phyloP scores from a whole-genome alignment of 441 rosid genomes.

The Euphorbia celastroides region DNA sequence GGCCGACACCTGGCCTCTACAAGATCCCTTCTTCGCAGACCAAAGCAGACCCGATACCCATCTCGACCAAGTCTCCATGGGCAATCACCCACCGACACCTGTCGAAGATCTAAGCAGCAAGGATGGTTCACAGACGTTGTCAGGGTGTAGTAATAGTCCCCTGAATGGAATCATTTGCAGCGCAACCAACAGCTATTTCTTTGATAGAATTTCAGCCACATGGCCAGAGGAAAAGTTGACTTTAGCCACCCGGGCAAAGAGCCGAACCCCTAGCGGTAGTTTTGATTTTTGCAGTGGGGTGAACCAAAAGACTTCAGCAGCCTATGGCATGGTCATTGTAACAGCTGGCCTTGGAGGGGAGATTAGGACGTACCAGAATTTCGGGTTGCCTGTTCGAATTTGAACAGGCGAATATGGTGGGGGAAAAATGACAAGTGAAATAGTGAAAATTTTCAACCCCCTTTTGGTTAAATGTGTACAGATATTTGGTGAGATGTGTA shows the following conservation, averaged over 20 bases:
- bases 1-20: conserved; percentile 23
- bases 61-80: conserved; percentile 50
- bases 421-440: conserved; percentile 6
- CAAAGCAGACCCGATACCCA: conserved; percentile 36
- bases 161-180: conserved; percentile 77
- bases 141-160: conserved; percentile 54
- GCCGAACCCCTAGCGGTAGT: conserved; percentile 41
- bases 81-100: conserved; percentile 87
- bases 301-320: conserved; percentile 58
- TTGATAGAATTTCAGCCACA: conserved; percentile 82
- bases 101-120: conserved; percentile 47
- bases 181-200: conserved; percentile 78
- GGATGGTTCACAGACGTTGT: conserved; percentile 36
- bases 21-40: too few species aligned
- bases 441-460: conserved; percentile 9
- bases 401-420: conserved; percentile 19
- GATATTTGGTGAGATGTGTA: conserved; percentile 56
- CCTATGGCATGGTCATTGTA: conserved; percentile 93
- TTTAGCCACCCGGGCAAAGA: conserved; percentile 43
- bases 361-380: conserved; percentile 80
- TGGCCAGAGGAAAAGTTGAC: conserved; percentile 91
- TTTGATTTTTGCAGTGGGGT: conserved; percentile 45
- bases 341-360: conserved; percentile 87
- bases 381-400: conserved; percentile 80
- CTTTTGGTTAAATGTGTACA: conserved; percentile 41